Evolutionary conservation across 768 basidiomycete genomes (phyloP).

Genomic region (Steccherinum ochraceum): DNA sequence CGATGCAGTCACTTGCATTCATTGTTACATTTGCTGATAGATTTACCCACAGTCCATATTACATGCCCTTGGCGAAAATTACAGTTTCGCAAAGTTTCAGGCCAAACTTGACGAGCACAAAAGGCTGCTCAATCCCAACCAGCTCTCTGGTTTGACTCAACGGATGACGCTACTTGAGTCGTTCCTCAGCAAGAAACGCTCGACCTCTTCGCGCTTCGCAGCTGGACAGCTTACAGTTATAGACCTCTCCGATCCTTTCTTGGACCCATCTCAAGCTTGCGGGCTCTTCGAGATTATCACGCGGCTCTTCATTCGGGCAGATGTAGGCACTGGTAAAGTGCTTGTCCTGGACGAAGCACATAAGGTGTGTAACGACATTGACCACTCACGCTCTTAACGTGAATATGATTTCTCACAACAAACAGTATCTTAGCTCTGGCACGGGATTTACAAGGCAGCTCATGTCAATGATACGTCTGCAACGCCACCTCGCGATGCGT

Average conservation of each 20-base stretch:
- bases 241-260: constrained; percentile 69
- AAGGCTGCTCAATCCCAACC: constrained; percentile 8
- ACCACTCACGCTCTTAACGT: not conserved
- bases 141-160: constrained; percentile 32
- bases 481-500: constrained; percentile 67
- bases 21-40: not conserved
- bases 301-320: constrained; percentile 55
- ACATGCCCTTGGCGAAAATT: constrained; percentile 16
- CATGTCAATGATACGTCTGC: constrained; percentile 56
- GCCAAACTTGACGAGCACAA: constrained; percentile 6
- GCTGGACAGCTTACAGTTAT: constrained; percentile 59
- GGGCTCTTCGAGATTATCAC: constrained; percentile 65
- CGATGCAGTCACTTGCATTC: not conserved
- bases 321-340: constrained; percentile 58
- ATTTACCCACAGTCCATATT: constrained; percentile 12
- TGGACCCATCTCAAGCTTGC: constrained; percentile 62
- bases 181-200: constrained; percentile 37
- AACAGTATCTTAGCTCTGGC: constrained; percentile 51
- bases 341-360: constrained; percentile 73
- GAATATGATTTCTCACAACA: not conserved
- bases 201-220: constrained; percentile 34
- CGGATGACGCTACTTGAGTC: constrained; percentile 55
- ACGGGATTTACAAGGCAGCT: constrained; percentile 54
- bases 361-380: constrained; percentile 37
- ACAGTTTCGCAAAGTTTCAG: constrained; percentile 12